Percentiles rank a stretch among this genome's conserved stretches.
Evolutionary conservation across 345 rosid genomes (phyloP).

Genomic region (Syzygium aromaticum): DNA sequence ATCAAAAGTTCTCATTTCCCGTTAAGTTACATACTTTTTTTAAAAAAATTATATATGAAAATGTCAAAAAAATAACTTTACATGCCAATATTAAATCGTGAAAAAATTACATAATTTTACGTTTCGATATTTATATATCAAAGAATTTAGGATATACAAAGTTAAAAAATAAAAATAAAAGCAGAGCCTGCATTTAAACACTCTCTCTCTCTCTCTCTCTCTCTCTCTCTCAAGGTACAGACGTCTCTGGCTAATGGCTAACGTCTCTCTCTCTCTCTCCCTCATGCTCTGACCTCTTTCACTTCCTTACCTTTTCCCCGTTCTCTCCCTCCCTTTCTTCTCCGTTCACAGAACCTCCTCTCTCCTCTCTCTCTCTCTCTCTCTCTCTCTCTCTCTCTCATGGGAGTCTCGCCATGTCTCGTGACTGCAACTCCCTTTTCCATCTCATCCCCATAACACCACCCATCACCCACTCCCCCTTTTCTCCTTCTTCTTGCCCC

Average conservation of each 20-base stretch:
- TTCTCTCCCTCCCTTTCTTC: neutral
- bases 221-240: neutral
- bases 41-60: too few species aligned
- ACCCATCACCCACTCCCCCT: neutral
- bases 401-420: slow-evolving; percentile 4
- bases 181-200: neutral
- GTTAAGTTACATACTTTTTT: accelerated
- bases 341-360: neutral
- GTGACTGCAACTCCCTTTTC: neutral
- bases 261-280: slow-evolving; percentile 1
- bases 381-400: slow-evolving; percentile 1
- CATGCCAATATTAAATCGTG: neutral
- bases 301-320: slow-evolving; percentile 8
- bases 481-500: neutral
- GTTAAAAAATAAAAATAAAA: neutral
- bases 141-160: neutral
- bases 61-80: neutral
- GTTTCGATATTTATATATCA: neutral
- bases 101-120: neutral
- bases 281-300: neutral
- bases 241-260: neutral
- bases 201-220: neutral
- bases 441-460: neutral
- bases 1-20: neutral
- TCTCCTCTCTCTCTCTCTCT: slow-evolving; percentile 6